Base-by-base conservation (phyloP, 495 filamentous ascomycete genomes). In the Aspergillus carlsbadensis region DNA sequence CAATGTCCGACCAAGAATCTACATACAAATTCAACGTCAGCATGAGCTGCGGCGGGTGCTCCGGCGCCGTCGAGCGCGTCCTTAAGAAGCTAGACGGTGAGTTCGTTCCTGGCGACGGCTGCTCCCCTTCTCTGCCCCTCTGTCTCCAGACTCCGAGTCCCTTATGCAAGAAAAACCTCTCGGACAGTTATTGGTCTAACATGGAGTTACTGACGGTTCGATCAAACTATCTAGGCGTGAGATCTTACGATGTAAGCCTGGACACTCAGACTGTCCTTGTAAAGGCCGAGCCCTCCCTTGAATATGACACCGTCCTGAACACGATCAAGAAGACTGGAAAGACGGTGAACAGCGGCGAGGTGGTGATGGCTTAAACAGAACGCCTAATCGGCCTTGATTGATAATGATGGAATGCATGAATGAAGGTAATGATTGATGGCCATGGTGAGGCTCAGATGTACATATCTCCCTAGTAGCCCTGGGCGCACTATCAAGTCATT, bases 281-380 rank as follows among this genome's bases (percentile, higher is more conserved):
- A 43, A 75, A 84, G 49, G 82, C 92, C 40, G 84, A 86, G 33
- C 70, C 77, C 0, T 68, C 70, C 11, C 75, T 96, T 36, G 71
- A 79, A 36, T 96, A 92, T 72, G 83, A 90, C 49, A 89, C 84
- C 21, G 90, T 98, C 41, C 81, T 96, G 48, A 81, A 83, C 65
- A 92, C 85, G 54, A 97, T 98, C 67, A 85, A 86, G 82, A 98
- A 97, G 83, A 97, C 94, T 2, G 92, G 92, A 29, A 98, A 98
- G 84, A 84, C 83, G 64, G 85, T 98, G 60, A 91, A 85, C 59
- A 81, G 74, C 20, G 89, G 84, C 18, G 83, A 89, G 81, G 86
- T 78, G 26, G 26, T 15, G 84, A 82, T 69, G 79, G 78, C 17
- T 18, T 15, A 1, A 21, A 22, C 5, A 6, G 2, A 7, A 21